Percentiles rank a stretch among this genome's conserved stretches.
Conservation (phyloP, 441 rosid species). For the Gossypium armourianum region DNA sequence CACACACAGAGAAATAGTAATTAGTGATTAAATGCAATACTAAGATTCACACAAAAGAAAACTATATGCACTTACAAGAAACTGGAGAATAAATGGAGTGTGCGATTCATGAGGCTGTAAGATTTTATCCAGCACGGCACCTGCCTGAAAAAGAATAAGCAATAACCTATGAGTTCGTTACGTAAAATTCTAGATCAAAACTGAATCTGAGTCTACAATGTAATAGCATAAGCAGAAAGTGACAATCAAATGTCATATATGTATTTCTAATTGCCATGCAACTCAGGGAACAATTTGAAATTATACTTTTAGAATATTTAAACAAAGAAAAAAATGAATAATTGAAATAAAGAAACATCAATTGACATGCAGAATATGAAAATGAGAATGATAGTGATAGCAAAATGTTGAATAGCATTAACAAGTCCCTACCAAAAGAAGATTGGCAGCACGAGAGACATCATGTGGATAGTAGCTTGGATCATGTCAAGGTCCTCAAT, state of each 20-base stretch:
- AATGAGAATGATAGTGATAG: neutral
- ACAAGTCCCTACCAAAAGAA: constrained; percentile 52
- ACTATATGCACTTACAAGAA: constrained; percentile 43
- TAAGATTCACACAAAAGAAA: neutral
- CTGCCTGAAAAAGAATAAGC: constrained; percentile 40
- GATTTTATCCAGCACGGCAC: constrained; percentile 60
- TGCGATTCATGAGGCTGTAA: constrained; percentile 94
- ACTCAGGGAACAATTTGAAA: constrained; percentile 6
- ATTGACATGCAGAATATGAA: neutral
- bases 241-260: neutral
- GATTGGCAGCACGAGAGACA: constrained; percentile 67
- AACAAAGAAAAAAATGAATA: neutral
- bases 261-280: neutral
- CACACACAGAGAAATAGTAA: neutral
- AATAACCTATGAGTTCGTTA: neutral
- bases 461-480: constrained; percentile 79
- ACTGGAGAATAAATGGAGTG: constrained; percentile 81
- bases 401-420: neutral
- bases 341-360: neutral
- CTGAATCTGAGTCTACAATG: neutral
- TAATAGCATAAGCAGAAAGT: neutral
- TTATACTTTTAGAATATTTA: neutral
- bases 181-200: neutral
- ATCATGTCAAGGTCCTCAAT: constrained; percentile 38
- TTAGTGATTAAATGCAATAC: neutral